A percentile compares a stretch with the other conserved stretches of the same genome.
Conservation (phyloP, 768 basidiomycete species). For the Zangia roseola region DNA sequence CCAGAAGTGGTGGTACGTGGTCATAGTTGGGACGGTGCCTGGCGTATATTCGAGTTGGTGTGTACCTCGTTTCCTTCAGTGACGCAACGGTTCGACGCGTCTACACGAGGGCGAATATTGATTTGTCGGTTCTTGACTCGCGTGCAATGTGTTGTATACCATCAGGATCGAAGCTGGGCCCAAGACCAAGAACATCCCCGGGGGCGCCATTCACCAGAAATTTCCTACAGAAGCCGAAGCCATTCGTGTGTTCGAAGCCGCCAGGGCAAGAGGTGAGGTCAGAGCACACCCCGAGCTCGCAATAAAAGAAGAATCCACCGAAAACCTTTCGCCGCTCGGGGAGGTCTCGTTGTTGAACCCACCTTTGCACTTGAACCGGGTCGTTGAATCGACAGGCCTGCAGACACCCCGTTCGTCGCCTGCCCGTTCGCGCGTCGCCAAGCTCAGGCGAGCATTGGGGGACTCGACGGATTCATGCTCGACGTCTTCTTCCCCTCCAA, state of each 20-base stretch:
- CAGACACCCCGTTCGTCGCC: slow-evolving; percentile 1
- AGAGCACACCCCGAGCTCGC: slow-evolving; percentile 8
- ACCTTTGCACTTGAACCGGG: slow-evolving; percentile 7
- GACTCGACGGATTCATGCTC: slow-evolving; percentile 8
- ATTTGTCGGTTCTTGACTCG: slow-evolving; percentile 16
- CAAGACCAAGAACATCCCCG: slow-evolving; percentile 42
- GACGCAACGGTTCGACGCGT: slow-evolving; percentile 9
- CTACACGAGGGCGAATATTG: slow-evolving; percentile 23
- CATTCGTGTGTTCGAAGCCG: slow-evolving; percentile 26
- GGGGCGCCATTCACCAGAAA: slow-evolving; percentile 42
- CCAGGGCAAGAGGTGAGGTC: slow-evolving; percentile 30
- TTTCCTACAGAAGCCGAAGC: slow-evolving; percentile 46
- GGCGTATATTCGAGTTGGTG: slow-evolving; percentile 32
- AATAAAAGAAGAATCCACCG: neutral
- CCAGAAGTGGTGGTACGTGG: slow-evolving; percentile 29
- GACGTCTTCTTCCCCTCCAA: slow-evolving; percentile 26
- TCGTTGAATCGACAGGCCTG: neutral
- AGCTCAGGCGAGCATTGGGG: slow-evolving; percentile 10
- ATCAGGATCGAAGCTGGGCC: slow-evolving; percentile 47
- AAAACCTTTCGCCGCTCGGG: slow-evolving; percentile 18
- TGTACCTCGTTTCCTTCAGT: slow-evolving; percentile 6
- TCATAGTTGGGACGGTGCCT: slow-evolving; percentile 25
- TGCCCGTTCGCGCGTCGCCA: slow-evolving; percentile 1
- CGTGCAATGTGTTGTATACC: slow-evolving; percentile 1
- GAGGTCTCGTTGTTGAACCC: slow-evolving; percentile 14